phyloP scores from a whole-genome alignment of 805 yeast genomes.

The Brettanomyces custersianus region DNA sequence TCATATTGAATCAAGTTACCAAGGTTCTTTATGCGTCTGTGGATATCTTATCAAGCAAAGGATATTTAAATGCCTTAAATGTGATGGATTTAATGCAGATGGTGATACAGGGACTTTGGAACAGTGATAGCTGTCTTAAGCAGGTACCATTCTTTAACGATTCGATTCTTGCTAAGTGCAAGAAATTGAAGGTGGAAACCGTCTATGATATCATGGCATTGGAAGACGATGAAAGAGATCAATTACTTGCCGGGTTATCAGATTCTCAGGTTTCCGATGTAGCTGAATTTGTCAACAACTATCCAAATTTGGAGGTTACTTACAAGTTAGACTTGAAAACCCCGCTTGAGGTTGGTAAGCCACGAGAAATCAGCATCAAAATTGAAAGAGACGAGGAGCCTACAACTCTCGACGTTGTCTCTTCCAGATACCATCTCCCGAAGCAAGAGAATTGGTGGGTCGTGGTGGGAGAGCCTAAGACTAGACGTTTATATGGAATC shows the following conservation, averaged over 20 bases:
- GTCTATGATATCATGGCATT: slow-evolving; percentile 73
- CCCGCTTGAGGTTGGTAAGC: slow-evolving; percentile 35
- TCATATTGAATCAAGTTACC: slow-evolving; percentile 40
- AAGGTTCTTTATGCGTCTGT: slow-evolving; percentile 56
- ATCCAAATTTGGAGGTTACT: slow-evolving; percentile 73
- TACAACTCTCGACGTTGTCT: slow-evolving; percentile 47
- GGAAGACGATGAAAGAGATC: slow-evolving; percentile 55
- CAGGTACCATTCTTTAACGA: slow-evolving; percentile 68
- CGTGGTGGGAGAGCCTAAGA: slow-evolving; percentile 59
- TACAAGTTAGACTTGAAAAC: slow-evolving; percentile 38
- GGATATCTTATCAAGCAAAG: slow-evolving; percentile 74
- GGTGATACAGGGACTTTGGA: slow-evolving; percentile 84
- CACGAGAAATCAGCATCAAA: slow-evolving; percentile 36
- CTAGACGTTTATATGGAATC: slow-evolving; percentile 61
- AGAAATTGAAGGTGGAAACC: slow-evolving; percentile 46
- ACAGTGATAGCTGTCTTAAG: slow-evolving; percentile 61
- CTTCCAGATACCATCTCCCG: slow-evolving; percentile 48
- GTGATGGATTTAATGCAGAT: slow-evolving; percentile 87
- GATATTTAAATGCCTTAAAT: slow-evolving; percentile 63
- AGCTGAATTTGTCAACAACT: slow-evolving; percentile 82
- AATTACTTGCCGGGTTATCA: slow-evolving; percentile 43
- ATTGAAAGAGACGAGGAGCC: slow-evolving; percentile 72
- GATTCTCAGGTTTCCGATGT: slow-evolving; percentile 49
- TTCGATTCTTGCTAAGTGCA: slow-evolving; percentile 45
- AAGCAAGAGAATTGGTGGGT: slow-evolving; percentile 83